Percentiles rank a stretch among this genome's conserved stretches.
Evolutionary conservation across 2,329 filamentous ascomycete genomes (phyloP).

Genomic region (Endothia cerciana): DNA sequence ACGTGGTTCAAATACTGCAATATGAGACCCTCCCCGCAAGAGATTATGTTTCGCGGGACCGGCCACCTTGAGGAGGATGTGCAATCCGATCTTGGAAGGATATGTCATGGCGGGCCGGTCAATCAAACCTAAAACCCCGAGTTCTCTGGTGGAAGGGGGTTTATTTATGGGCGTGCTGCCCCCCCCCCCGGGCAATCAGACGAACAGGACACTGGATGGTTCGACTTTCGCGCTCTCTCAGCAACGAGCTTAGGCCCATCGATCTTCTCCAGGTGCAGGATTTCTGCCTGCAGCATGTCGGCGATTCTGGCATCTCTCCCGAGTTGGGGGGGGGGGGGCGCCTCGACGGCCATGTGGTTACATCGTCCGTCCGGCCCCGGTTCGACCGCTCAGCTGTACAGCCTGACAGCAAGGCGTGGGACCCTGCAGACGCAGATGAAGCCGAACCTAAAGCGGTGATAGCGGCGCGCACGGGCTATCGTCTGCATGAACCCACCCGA

Average conservation of each 20-base stretch:
- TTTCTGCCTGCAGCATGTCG: not conserved
- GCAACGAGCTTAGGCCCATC: too few relatives aligned
- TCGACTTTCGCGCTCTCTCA: too few relatives aligned
- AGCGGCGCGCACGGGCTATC: conserved; percentile 4
- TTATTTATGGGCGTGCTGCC: too few relatives aligned
- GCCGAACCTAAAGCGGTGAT: conserved; percentile 1
- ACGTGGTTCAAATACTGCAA: too few relatives aligned
- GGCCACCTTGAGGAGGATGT: not conserved
- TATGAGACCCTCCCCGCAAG: not conserved
- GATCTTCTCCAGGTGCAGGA: too few relatives aligned
- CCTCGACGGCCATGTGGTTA: not conserved
- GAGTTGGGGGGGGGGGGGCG: too few relatives aligned
- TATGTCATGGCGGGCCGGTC: not conserved
- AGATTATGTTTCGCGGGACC: not conserved
- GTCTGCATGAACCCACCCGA: not conserved
- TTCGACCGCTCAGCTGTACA: not conserved
- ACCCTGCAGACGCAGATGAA: conserved; percentile 6
- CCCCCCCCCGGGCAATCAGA: too few relatives aligned
- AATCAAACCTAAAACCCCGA: too few relatives aligned
- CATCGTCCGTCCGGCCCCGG: not conserved
- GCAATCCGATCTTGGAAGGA: not conserved
- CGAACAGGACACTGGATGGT: too few relatives aligned
- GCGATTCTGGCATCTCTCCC: not conserved
- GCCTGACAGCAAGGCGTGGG: not conserved
- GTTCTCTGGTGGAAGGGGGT: too few relatives aligned